phyloP scores from a whole-genome alignment of 2,329 filamentous ascomycete genomes.

The Fusarium pseudonygamai region DNA sequence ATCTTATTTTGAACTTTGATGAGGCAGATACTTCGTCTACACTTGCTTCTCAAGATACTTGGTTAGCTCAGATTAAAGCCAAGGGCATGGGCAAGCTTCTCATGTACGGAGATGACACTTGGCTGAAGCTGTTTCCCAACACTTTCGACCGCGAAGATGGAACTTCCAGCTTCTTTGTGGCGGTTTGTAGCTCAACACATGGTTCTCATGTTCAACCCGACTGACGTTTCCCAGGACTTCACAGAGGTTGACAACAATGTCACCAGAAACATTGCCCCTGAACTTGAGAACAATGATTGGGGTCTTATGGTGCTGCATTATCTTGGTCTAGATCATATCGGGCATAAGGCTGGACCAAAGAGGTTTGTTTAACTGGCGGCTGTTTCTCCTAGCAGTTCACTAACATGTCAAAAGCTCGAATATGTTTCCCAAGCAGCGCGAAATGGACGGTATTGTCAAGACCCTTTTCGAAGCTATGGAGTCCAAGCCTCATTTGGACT shows the following conservation, averaged over 20 bases:
- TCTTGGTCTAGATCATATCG: slow-evolving; percentile 94
- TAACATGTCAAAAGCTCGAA: slow-evolving; percentile 67
- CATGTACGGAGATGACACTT: slow-evolving; percentile 98
- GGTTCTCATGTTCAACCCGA: not conserved
- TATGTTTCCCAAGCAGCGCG: slow-evolving; percentile 91
- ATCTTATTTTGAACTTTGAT: slow-evolving; percentile 95
- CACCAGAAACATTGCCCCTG: slow-evolving; percentile 83
- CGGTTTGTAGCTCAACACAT: slow-evolving; percentile 68
- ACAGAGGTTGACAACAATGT: slow-evolving; percentile 98
- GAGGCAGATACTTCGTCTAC: slow-evolving; percentile 93
- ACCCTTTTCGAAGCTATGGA: slow-evolving; percentile 81
- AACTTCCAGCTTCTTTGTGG: slow-evolving; percentile 97
- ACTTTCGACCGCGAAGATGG: slow-evolving; percentile 90
- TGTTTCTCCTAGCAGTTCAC: not conserved
- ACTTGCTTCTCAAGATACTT: slow-evolving; percentile 89
- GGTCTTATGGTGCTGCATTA: slow-evolving; percentile 95
- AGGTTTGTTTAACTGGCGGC: slow-evolving; percentile 60
- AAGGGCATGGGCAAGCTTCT: slow-evolving; percentile 77
- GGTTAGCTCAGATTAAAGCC: slow-evolving; percentile 91
- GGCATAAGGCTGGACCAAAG: slow-evolving; percentile 90
- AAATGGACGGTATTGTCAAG: slow-evolving; percentile 89
- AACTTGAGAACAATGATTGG: slow-evolving; percentile 85
- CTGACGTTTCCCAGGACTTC: slow-evolving; percentile 74
- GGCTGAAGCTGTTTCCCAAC: slow-evolving; percentile 93
- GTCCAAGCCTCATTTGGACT: slow-evolving; percentile 73